A percentile compares a stretch with the other conserved stretches of the same genome.
phyloP scores from a whole-genome alignment of 306 rosid species.

The Begonia loranthoides region DNA sequence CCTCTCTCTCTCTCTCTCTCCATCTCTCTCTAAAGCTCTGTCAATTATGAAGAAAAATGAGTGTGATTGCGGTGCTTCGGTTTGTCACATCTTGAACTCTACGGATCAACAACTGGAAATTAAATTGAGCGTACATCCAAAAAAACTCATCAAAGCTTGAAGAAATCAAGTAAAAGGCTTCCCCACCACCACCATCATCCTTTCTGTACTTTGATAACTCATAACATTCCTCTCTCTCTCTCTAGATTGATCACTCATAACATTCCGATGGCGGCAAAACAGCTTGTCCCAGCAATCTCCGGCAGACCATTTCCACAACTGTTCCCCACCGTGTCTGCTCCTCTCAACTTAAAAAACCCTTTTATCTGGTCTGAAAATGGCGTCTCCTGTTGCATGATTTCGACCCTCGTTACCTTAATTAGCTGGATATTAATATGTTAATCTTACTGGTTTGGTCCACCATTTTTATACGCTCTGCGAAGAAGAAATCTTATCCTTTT shows the following conservation, averaged over 20 bases:
- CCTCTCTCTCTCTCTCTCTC: no score
- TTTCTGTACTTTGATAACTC: neutral
- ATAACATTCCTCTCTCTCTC: neutral
- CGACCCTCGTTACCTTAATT: neutral
- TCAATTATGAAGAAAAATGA: neutral
- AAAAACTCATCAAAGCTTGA: constrained; percentile 15
- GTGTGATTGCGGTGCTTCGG: constrained; percentile 39
- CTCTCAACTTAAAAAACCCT: neutral
- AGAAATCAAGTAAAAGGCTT: constrained; percentile 4
- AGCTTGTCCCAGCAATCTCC: no score
- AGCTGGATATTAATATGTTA: constrained; percentile 19
- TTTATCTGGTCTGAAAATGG: neutral
- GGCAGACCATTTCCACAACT: no score
- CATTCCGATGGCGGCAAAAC: neutral
- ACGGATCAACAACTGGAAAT: constrained; percentile 7
- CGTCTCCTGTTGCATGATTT: neutral
- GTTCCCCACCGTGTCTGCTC: no score
- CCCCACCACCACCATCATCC: constrained; percentile 6
- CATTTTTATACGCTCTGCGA: constrained; percentile 24
- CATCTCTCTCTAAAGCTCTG: no score
- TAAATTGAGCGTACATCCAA: constrained; percentile 2
- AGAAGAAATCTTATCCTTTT: constrained; percentile 36
- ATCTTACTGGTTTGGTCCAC: constrained; percentile 1
- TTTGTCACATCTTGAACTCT: constrained; percentile 47
- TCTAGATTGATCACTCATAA: neutral